Percentiles rank a stretch among this genome's conserved stretches.
Conservation (phyloP, 768 basidiomycete species). For the Pleurotus djamor region DNA sequence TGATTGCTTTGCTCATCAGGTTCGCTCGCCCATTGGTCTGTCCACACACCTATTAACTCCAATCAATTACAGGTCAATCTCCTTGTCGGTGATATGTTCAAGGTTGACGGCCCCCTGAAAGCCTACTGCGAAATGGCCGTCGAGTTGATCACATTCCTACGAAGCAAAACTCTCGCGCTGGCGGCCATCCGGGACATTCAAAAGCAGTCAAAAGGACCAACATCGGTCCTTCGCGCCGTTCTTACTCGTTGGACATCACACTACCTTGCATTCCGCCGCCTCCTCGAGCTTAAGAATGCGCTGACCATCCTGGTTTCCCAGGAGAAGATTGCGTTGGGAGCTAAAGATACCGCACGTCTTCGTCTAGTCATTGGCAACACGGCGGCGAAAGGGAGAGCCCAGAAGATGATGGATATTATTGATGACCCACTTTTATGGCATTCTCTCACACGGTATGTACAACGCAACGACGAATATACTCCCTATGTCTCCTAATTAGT, state of each 20-base stretch:
- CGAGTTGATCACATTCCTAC: conserved; percentile 35
- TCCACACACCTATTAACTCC: background rate
- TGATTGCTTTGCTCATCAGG: conserved; percentile 33
- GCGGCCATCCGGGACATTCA: conserved; percentile 21
- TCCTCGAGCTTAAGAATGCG: conserved; percentile 17
- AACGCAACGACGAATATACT: conserved; percentile 5
- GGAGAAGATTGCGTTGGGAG: conserved; percentile 1
- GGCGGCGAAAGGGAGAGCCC: conserved; percentile 10
- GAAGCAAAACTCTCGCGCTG: conserved; percentile 28
- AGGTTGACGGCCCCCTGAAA: conserved; percentile 15
- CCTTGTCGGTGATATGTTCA: conserved; percentile 35
- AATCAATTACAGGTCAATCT: conserved; percentile 29
- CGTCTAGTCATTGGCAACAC: conserved; percentile 10
- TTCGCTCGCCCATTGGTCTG: conserved; percentile 4
- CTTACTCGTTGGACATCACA: conserved; percentile 27
- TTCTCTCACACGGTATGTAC: conserved; percentile 20
- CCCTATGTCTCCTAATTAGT: background rate
- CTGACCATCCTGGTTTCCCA: conserved; percentile 13
- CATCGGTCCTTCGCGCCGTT: conserved; percentile 20
- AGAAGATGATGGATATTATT: conserved; percentile 23
- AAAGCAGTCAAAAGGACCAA: background rate
- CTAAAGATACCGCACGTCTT: background rate
- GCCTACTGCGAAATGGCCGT: conserved; percentile 20
- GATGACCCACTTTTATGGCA: conserved; percentile 26
- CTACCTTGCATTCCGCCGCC: conserved; percentile 21